Evolutionary conservation across 148 eudicot genomes (phyloP).

Genomic region (Silene uniflora): DNA sequence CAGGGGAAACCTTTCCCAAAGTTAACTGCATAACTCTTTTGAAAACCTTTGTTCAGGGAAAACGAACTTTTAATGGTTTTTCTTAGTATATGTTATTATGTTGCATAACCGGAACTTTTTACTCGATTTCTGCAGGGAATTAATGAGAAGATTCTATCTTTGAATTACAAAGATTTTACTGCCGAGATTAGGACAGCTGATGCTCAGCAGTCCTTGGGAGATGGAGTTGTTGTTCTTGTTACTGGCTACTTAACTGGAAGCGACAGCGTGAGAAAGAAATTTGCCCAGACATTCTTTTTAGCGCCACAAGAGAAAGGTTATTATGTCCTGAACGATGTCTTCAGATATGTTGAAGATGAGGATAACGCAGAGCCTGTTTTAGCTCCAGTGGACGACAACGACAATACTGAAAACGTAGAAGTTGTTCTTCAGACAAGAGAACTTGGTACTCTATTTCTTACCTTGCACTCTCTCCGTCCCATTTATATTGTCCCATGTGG

Average conservation of each 20-base stretch:
- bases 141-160: conserved; percentile 62
- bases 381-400: conserved; percentile 36
- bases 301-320: conserved; percentile 92
- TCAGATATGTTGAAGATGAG: conserved; percentile 56
- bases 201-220: conserved; percentile 69
- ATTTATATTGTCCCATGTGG: too few relatives aligned
- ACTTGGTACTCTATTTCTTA: conserved; percentile 23
- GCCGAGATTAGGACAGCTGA: conserved; percentile 77
- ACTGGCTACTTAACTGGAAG: conserved; percentile 57
- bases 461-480: background rate
- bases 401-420: conserved; percentile 37
- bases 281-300: conserved; percentile 67
- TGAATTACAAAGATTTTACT: conserved; percentile 48
- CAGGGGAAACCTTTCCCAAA: too few relatives aligned
- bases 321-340: conserved; percentile 81
- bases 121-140: conserved; percentile 49
- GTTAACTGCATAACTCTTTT: too few relatives aligned
- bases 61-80: background rate
- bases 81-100: background rate
- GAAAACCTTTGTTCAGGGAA: background rate
- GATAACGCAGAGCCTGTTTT: conserved; percentile 24
- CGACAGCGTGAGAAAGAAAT: conserved; percentile 35
- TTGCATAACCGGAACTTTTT: conserved; percentile 1
- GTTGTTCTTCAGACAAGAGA: conserved; percentile 39
- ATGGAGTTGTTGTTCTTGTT: conserved; percentile 77